Conservation (phyloP, 129 eudicot species). For the Chrysanthemum makinoi region DNA sequence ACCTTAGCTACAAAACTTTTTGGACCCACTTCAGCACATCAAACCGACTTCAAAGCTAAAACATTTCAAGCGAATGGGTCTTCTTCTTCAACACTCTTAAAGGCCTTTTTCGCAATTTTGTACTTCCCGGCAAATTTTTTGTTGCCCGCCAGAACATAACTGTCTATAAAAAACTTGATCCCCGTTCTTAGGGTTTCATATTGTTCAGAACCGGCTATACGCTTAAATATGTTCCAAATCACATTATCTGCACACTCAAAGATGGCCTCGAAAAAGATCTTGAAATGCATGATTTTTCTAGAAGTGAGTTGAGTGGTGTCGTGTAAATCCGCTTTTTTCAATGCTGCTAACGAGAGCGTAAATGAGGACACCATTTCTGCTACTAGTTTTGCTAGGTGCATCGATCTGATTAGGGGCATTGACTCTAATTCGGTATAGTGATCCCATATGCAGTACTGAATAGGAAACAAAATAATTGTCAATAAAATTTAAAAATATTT, state of each 20-base stretch:
- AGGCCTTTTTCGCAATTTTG: slow-evolving; percentile 73
- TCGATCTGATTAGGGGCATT: slow-evolving; percentile 60
- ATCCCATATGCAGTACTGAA: slow-evolving; percentile 90
- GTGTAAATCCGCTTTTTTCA: slow-evolving; percentile 69
- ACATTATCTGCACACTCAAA: slow-evolving; percentile 54
- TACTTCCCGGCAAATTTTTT: slow-evolving; percentile 47
- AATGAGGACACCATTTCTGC: slow-evolving; percentile 68
- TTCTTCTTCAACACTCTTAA: slow-evolving; percentile 62
- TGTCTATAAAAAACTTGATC: slow-evolving; percentile 58
- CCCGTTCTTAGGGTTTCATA: slow-evolving; percentile 65
- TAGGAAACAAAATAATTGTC: not conserved
- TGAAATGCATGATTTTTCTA: slow-evolving; percentile 73
- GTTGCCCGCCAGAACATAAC: slow-evolving; percentile 44
- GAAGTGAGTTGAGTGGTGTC: slow-evolving; percentile 51
- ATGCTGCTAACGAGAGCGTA: slow-evolving; percentile 66
- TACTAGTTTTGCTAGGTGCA: slow-evolving; percentile 69
- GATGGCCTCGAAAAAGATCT: slow-evolving; percentile 68
- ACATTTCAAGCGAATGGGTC: slow-evolving; percentile 25
- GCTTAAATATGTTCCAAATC: slow-evolving; percentile 72
- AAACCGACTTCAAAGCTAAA: not conserved
- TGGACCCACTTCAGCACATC: not conserved
- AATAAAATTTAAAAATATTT: not conserved
- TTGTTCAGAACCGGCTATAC: slow-evolving; percentile 66
- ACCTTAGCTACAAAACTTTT: slow-evolving; percentile 25
- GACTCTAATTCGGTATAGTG: slow-evolving; percentile 75